A percentile compares a stretch with the other conserved stretches of the same genome.
These are phyloP conservation scores for Emergomyces pasteurianus DNA, from an alignment of 2,329 filamentous ascomycete genomes.

Conservation along the genomic window DNA sequence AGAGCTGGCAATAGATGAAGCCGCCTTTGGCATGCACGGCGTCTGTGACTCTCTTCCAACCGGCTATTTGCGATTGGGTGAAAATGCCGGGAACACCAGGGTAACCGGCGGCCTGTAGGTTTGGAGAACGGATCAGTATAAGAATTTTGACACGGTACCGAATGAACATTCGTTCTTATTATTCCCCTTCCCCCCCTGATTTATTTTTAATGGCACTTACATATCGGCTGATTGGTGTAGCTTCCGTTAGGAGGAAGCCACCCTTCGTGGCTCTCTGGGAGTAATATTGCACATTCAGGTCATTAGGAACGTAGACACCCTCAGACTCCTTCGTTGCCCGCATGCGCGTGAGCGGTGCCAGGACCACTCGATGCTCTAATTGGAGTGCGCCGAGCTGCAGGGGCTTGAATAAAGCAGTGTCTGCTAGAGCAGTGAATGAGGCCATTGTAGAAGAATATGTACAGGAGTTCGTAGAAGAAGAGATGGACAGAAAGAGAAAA, in stretches of 20 bases:
- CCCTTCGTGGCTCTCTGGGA: conserved; percentile 40
- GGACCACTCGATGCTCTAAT: conserved; percentile 38
- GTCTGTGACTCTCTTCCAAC: conserved; percentile 49
- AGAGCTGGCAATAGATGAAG: conserved; percentile 52
- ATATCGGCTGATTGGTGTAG: conserved; percentile 33
- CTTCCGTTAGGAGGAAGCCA: conserved; percentile 48
- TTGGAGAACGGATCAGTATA: no score
- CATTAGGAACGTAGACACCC: conserved; percentile 38
- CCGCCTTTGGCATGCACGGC: conserved; percentile 52
- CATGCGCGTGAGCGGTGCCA: conserved; percentile 48
- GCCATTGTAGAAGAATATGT: not conserved
- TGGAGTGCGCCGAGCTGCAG: conserved; percentile 26
- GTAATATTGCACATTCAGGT: conserved; percentile 41
- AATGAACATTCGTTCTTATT: not conserved
- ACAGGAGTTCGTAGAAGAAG: not conserved
- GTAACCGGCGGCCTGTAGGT: conserved; percentile 38
- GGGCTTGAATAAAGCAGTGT: not conserved
- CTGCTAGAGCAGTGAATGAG: not conserved
- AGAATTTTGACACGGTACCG: no score
- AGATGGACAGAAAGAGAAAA: not conserved
- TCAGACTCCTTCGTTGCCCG: conserved; percentile 26
- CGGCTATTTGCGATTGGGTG: conserved; percentile 42
- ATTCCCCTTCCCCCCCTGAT: no score
- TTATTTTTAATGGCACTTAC: no score
- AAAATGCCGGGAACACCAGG: conserved; percentile 48